Base-by-base conservation (phyloP, 306 rosid genomes). In the Rosa persica region DNA sequence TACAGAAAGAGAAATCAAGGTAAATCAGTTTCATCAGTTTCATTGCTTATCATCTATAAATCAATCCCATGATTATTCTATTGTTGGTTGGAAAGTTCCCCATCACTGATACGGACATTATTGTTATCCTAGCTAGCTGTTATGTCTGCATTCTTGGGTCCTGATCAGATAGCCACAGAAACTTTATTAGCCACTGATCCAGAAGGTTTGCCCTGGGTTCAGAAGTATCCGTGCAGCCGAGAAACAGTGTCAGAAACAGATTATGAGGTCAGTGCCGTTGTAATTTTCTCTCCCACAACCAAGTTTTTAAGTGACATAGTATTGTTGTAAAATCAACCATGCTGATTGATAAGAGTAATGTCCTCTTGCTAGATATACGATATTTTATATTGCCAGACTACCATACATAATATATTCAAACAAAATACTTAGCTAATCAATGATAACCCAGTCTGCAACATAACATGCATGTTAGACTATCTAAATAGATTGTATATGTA, bases 211-310 rank as follows among this genome's bases (percentile, higher is more conserved):
- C 97, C 93, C 8, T 95, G 99, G 99, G 90, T 93, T 80, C 90
- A 86, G 83, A 95, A 95, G 65, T 95, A 95, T 76, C 96, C 89
- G 73, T 89, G 97, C 42, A 93, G 99, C 89, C 90, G 98, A 25
- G 96, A 93, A 83, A 95, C 97, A 51, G 98, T 95, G 23, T 95
- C 99, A 22, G 86, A 82, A 82, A 95, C 99, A n/a, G 93, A 95
- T 79, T 95, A 95, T 78, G 97, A 95, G 97, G 99, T 87, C 52
- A 40, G 81, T 77, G 4, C 34, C 47, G 49, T 17, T 4, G 15
- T 75, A 27, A 8, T 39, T 5, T 6, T 51, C 38, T 7, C 43
- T 30, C n/a, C 69, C 46, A 23, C 19, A 22, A 57, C 19, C 43
- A 10, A 20, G 61, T 57, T 27, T 25, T 58, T 30, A 6, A 27